Conservation (phyloP, 768 basidiomycete genomes). For the Mycena haematopus region DNA sequence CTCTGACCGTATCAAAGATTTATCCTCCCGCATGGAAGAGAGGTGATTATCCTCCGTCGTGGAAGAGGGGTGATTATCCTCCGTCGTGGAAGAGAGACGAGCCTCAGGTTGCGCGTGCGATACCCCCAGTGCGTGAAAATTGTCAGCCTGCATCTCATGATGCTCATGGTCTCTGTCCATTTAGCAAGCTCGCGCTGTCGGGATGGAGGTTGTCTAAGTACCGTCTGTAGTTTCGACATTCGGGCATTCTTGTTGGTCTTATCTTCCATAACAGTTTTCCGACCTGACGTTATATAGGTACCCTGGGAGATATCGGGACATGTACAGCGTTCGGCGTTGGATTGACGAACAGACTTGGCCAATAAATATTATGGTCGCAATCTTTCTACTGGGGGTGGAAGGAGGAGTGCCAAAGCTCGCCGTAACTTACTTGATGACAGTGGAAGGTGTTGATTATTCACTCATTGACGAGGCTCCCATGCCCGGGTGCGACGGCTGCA, state of each 20-base stretch:
- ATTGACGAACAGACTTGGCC: constrained; percentile 51
- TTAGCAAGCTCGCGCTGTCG: background rate
- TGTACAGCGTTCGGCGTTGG: too few species aligned
- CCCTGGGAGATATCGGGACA: too few species aligned
- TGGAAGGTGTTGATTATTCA: too few species aligned
- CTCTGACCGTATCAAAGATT: too few species aligned
- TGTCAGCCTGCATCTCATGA: background rate
- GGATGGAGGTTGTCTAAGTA: background rate
- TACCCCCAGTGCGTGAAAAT: background rate
- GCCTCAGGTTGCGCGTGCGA: background rate
- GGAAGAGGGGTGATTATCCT: background rate
- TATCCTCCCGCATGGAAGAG: background rate
- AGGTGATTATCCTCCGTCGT: background rate
- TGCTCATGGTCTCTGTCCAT: background rate
- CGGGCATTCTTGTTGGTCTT: background rate
- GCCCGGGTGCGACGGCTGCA: too few species aligned
- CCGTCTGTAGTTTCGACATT: too few species aligned
- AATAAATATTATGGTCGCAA: too few species aligned
- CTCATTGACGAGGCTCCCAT: too few species aligned
- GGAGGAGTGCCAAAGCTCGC: too few species aligned
- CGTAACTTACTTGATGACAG: too few species aligned
- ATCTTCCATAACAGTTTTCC: background rate
- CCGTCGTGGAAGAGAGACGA: background rate
- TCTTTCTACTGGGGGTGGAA: too few species aligned
- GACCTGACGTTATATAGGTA: background rate